These are phyloP conservation scores for Gossypium schwendimanii DNA, from an alignment of 441 rosid species.

Conservation along the genomic window DNA sequence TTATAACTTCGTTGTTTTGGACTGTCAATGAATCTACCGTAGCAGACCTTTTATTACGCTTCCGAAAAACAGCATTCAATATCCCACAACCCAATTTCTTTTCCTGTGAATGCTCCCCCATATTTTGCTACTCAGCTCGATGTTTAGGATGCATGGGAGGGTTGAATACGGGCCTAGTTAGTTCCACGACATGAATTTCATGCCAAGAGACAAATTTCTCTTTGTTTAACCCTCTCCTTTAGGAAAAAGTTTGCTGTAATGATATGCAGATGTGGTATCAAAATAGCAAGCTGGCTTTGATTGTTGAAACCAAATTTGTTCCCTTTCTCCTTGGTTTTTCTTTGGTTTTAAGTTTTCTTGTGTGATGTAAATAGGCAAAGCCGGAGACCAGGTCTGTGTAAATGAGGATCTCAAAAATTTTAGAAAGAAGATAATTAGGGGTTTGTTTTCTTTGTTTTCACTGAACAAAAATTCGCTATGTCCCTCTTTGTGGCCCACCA, in stretches of 20 bases:
- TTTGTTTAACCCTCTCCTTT: slow-evolving; percentile 18
- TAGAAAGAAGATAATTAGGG: slow-evolving; percentile 15
- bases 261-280: not conserved
- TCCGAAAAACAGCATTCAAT: slow-evolving; percentile 55
- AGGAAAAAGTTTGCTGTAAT: slow-evolving; percentile 13
- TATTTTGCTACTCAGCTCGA: not conserved
- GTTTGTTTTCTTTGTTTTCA: too few relatives aligned
- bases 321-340: not conserved
- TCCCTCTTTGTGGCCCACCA: too few relatives aligned
- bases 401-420: slow-evolving; percentile 42
- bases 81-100: slow-evolving; percentile 62
- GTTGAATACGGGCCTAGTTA: not conserved
- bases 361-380: slow-evolving; percentile 19
- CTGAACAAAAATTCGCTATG: too few relatives aligned
- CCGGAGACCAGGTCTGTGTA: slow-evolving; percentile 39
- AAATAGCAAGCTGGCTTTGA: not conserved
- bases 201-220: slow-evolving; percentile 10
- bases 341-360: not conserved
- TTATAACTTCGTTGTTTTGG: slow-evolving; percentile 24
- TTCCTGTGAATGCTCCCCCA: slow-evolving; percentile 24
- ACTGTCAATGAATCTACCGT: slow-evolving; percentile 35
- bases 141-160: slow-evolving; percentile 23
- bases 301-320: not conserved
- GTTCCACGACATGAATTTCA: not conserved
- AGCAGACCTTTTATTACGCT: slow-evolving; percentile 39